Conservation (phyloP, 495 filamentous ascomycete genomes). For the Xylaria venustula region DNA sequence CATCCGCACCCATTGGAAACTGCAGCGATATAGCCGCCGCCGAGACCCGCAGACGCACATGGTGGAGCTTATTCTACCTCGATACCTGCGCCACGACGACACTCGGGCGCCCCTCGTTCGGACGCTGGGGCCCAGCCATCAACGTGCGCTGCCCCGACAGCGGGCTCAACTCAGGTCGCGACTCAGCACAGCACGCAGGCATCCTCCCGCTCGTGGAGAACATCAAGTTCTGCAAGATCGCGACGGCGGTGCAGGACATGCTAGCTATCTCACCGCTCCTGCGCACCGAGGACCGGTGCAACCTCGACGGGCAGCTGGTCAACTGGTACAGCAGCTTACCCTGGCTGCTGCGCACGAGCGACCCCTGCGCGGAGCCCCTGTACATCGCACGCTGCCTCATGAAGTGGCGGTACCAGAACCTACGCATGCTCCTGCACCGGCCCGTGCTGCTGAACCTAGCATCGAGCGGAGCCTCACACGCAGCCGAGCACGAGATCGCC, state of each 20-base stretch:
- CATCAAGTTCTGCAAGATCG: slow-evolving; percentile 78
- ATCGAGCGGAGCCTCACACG: slow-evolving; percentile 61
- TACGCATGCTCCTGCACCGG: slow-evolving; percentile 76
- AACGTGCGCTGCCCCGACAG: slow-evolving; percentile 67
- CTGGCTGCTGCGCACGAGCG: slow-evolving; percentile 64
- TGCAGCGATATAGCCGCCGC: slow-evolving; percentile 53
- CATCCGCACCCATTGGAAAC: slow-evolving; percentile 36
- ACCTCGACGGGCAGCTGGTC: slow-evolving; percentile 65
- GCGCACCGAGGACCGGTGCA: slow-evolving; percentile 60
- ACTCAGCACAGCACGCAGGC: slow-evolving; percentile 58
- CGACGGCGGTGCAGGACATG: slow-evolving; percentile 72
- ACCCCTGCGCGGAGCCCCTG: slow-evolving; percentile 69
- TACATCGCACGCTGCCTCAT: slow-evolving; percentile 70
- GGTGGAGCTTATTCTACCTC: slow-evolving; percentile 79
- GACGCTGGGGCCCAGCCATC: slow-evolving; percentile 69
- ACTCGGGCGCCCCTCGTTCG: slow-evolving; percentile 74
- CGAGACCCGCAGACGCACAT: slow-evolving; percentile 68
- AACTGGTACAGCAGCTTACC: slow-evolving; percentile 73
- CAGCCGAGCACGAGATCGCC: slow-evolving; percentile 63
- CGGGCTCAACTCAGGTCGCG: slow-evolving; percentile 43
- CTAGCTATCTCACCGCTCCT: slow-evolving; percentile 68
- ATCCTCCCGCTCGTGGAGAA: slow-evolving; percentile 73
- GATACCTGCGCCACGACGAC: slow-evolving; percentile 79
- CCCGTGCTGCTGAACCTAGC: slow-evolving; percentile 71
- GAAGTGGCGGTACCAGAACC: slow-evolving; percentile 79